These are phyloP conservation scores for Adansonia madagascariensis DNA, from an alignment of 441 rosid genomes.

Conservation along the genomic window DNA sequence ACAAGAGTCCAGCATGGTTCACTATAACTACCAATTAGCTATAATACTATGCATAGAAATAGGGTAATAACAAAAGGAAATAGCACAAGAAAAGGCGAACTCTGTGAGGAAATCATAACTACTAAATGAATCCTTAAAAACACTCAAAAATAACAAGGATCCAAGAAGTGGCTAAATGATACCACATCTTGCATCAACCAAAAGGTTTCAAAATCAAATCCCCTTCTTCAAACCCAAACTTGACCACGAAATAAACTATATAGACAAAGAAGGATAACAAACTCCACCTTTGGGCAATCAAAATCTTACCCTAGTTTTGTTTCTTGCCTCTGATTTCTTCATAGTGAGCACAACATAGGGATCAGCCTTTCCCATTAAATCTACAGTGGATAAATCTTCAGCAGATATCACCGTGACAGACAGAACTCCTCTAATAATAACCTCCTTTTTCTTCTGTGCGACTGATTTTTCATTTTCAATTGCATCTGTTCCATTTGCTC, in stretches of 20 bases:
- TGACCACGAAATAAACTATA: neutral
- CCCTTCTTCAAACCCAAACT: constrained; percentile 3
- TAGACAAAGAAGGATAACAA: neutral
- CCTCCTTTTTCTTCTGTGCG: constrained; percentile 60
- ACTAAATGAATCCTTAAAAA: neutral
- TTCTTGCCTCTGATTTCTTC: constrained; percentile 84
- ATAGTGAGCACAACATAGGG: constrained; percentile 81
- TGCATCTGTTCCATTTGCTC: constrained; percentile 46
- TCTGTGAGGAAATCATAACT: constrained; percentile 20
- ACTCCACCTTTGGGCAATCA: constrained; percentile 19
- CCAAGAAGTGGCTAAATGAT: neutral
- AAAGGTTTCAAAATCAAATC: constrained; percentile 9
- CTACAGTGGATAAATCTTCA: constrained; percentile 79
- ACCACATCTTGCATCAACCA: neutral
- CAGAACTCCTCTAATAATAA: constrained; percentile 89
- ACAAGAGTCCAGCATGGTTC: constrained; percentile 18
- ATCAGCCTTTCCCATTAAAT: constrained; percentile 93
- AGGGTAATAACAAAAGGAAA: neutral
- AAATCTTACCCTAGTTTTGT: constrained; percentile 79
- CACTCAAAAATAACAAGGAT: neutral
- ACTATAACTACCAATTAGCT: constrained; percentile 10
- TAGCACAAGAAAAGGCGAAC: neutral
- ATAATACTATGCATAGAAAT: constrained; percentile 7
- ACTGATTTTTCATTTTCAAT: constrained; percentile 41
- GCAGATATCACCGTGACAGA: constrained; percentile 82